Percentiles rank a stretch among this genome's conserved stretches.
These are phyloP conservation scores for Debaryomyces subglobosus DNA, from an alignment of 1,139 yeast genomes.

Conservation along the genomic window DNA sequence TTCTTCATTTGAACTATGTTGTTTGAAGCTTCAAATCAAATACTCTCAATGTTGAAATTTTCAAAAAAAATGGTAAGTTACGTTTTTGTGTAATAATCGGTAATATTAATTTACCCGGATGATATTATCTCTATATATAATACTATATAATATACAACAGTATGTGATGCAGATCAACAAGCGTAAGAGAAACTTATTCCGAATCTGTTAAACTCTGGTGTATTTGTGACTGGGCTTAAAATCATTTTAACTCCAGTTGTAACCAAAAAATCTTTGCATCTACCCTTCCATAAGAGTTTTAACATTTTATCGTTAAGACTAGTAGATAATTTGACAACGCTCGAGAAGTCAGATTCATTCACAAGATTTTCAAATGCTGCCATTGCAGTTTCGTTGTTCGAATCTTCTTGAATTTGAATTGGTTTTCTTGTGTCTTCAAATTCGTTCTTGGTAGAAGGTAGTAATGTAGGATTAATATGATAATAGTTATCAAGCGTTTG, in stretches of 20 bases:
- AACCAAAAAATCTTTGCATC: slow-evolving; percentile 75
- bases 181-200: slow-evolving; percentile 48
- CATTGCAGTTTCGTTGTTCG: slow-evolving; percentile 43
- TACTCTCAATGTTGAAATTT: slow-evolving; percentile 1
- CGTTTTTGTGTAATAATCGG: slow-evolving; percentile 8
- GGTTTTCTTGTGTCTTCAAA: slow-evolving; percentile 3
- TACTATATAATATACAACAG: slow-evolving; percentile 7
- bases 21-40: slow-evolving; percentile 1
- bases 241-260: slow-evolving; percentile 69
- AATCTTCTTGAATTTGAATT: slow-evolving; percentile 4
- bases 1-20: slow-evolving; percentile 16
- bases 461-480: slow-evolving; percentile 28
- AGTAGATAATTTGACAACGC: slow-evolving; percentile 76
- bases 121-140: not conserved
- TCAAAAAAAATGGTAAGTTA: slow-evolving; percentile 2
- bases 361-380: slow-evolving; percentile 57
- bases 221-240: slow-evolving; percentile 29
- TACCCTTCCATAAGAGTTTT: slow-evolving; percentile 85
- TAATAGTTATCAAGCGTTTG: slow-evolving; percentile 23
- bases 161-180: slow-evolving; percentile 17
- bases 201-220: slow-evolving; percentile 41
- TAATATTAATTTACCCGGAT: slow-evolving; percentile 11
- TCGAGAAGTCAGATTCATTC: slow-evolving; percentile 58
- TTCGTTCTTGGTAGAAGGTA: slow-evolving; percentile 17
- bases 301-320: slow-evolving; percentile 65